These are phyloP conservation scores for Zygosaccharomyces sapae DNA, from an alignment of 1,139 yeast species.

Conservation along the genomic window DNA sequence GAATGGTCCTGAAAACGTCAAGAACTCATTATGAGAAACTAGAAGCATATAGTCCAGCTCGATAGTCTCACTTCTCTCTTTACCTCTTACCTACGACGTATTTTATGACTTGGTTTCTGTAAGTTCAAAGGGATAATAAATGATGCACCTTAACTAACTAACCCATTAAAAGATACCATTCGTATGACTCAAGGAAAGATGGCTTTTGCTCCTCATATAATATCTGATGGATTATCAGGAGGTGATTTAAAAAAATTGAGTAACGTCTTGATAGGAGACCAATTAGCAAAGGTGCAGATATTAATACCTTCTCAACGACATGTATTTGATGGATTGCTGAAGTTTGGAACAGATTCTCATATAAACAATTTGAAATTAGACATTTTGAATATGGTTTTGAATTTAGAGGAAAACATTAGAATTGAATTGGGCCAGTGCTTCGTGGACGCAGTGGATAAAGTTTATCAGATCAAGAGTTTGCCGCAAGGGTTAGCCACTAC, in stretches of 20 bases:
- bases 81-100: not conserved
- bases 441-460: slow-evolving; percentile 12
- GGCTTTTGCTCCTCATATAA: not conserved
- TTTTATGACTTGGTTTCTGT: not conserved
- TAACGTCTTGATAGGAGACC: slow-evolving; percentile 25
- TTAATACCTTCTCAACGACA: slow-evolving; percentile 14
- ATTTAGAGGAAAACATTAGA: slow-evolving; percentile 21
- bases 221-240: slow-evolving; percentile 1
- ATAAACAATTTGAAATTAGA: slow-evolving; percentile 24
- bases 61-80: not conserved
- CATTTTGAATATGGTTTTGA: slow-evolving; percentile 23
- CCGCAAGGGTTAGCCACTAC: slow-evolving; percentile 11
- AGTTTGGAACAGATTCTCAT: slow-evolving; percentile 10
- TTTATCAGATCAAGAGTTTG: slow-evolving; percentile 15
- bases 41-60: not conserved
- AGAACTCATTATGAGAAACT: not conserved
- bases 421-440: slow-evolving; percentile 22
- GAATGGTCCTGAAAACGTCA: not conserved
- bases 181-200: not conserved
- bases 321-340: slow-evolving; percentile 17
- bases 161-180: not conserved
- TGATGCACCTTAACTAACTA: not conserved
- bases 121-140: slow-evolving; percentile 1
- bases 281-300: slow-evolving; percentile 22
- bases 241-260: slow-evolving; percentile 14